A percentile compares a stretch with the other conserved stretches of the same genome.
Evolutionary conservation across 129 eudicot genomes (phyloP).

Genomic region (Pulicaria dysenterica): DNA sequence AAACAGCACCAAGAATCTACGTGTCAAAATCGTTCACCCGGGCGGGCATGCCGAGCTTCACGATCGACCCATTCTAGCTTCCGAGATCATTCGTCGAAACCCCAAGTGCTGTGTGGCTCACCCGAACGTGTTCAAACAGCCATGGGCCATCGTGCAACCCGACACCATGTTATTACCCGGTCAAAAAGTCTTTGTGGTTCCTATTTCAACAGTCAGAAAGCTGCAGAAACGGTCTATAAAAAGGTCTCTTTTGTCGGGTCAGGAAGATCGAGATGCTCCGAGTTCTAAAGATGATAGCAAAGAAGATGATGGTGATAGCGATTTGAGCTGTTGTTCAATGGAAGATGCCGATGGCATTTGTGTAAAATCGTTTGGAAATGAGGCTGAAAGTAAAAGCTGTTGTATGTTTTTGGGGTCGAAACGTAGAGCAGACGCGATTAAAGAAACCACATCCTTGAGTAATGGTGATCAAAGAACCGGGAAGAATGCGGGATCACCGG

Average conservation of each 20-base stretch:
- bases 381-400: constrained; percentile 16
- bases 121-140: constrained; percentile 66
- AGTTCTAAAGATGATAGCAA: constrained; percentile 3
- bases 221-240: constrained; percentile 49
- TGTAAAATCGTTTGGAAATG: constrained; percentile 20
- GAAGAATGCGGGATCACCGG: constrained; percentile 36
- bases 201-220: constrained; percentile 50
- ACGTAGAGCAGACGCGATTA: constrained; percentile 18
- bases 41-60: constrained; percentile 80
- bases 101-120: constrained; percentile 68
- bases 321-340: constrained; percentile 39
- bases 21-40: constrained; percentile 67
- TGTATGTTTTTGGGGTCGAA: constrained; percentile 38
- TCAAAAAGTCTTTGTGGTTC: constrained; percentile 61
- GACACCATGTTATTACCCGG: constrained; percentile 62
- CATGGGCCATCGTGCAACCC: constrained; percentile 65
- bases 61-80: constrained; percentile 54
- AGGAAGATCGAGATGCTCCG: constrained; percentile 2
- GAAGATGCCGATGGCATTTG: constrained; percentile 26
- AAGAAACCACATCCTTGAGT: constrained; percentile 19
- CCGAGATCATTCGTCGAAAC: constrained; percentile 56
- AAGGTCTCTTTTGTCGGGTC: constrained; percentile 24
- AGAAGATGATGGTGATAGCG: constrained; percentile 16
- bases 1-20: constrained; percentile 46
- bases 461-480: constrained; percentile 7